Percentiles rank a stretch among this genome's conserved stretches.
Conservation (phyloP, 2,329 filamentous ascomycete genomes). For the Dothidotthia symphoricarpi region DNA sequence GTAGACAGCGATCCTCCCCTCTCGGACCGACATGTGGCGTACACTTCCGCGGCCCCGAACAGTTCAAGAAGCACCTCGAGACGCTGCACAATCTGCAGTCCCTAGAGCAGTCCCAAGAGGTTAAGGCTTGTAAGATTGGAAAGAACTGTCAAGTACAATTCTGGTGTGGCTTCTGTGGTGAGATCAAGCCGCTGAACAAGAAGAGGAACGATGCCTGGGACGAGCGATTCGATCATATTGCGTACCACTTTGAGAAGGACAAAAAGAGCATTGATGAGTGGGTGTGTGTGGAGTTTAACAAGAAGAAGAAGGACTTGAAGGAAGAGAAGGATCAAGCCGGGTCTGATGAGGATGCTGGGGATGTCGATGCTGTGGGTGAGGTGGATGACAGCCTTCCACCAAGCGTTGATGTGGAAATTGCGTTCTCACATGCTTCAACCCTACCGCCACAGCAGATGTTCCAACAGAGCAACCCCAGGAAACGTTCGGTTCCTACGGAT, state of each 20-base stretch:
- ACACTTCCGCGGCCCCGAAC: slow-evolving; percentile 58
- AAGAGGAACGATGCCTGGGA: slow-evolving; percentile 58
- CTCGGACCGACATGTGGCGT: slow-evolving; percentile 51
- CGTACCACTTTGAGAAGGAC: slow-evolving; percentile 64
- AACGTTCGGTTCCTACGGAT: background rate
- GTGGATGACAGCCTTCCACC: background rate
- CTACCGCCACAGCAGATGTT: background rate
- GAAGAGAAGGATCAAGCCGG: slow-evolving; percentile 5
- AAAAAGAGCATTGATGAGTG: slow-evolving; percentile 57
- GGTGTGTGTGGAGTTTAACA: slow-evolving; percentile 46
- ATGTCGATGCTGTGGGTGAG: background rate
- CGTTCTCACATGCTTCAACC: background rate
- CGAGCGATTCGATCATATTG: slow-evolving; percentile 71
- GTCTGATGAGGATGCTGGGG: slow-evolving; percentile 5
- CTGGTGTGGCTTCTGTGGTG: slow-evolving; percentile 83
- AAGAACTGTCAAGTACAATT: slow-evolving; percentile 65
- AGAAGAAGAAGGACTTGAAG: slow-evolving; percentile 32
- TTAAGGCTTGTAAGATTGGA: slow-evolving; percentile 60
- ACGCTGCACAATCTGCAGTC: slow-evolving; percentile 47
- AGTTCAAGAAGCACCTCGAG: slow-evolving; percentile 62
- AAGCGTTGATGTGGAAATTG: no score
- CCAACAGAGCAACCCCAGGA: background rate
- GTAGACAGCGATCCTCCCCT: slow-evolving; percentile 42
- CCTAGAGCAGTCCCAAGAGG: slow-evolving; percentile 32
- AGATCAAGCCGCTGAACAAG: slow-evolving; percentile 53